Conservation (phyloP, 768 basidiomycete genomes). For the Amanita muscaria region DNA sequence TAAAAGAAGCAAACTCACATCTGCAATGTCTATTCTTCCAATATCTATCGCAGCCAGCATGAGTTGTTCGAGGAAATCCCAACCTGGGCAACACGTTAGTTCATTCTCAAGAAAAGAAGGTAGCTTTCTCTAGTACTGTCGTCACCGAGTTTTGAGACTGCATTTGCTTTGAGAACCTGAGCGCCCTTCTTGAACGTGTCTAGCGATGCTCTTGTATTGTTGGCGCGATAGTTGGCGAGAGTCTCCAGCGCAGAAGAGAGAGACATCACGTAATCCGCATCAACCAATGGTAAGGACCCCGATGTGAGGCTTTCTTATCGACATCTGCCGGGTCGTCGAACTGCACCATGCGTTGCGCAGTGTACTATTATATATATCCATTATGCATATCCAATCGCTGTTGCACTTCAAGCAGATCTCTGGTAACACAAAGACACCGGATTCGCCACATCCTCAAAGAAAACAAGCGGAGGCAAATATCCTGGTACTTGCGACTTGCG, state of each 20-base stretch:
- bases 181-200: conserved; percentile 50
- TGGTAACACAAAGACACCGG: too few relatives aligned
- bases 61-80: conserved; percentile 77
- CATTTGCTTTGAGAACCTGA: conserved; percentile 40
- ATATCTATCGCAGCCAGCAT: conserved; percentile 71
- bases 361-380: too few relatives aligned
- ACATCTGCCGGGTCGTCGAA: too few relatives aligned
- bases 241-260: conserved; percentile 39
- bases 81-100: conserved; percentile 35
- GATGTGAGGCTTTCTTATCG: too few relatives aligned
- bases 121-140: conserved; percentile 33
- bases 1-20: too few relatives aligned
- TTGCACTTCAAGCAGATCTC: too few relatives aligned
- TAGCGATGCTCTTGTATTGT: conserved; percentile 46
- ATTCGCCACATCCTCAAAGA: too few relatives aligned
- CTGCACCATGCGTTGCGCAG: too few relatives aligned
- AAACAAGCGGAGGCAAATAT: too few relatives aligned
- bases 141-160: conserved; percentile 37
- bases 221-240: conserved; percentile 45
- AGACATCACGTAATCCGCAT: conserved; percentile 27
- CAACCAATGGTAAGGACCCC: too few relatives aligned
- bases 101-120: not conserved
- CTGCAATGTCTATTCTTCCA: conserved; percentile 62
- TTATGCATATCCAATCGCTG: too few relatives aligned
- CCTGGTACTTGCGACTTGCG: too few relatives aligned